These are phyloP conservation scores for Cladophialophora immunda DNA, from an alignment of 2,329 filamentous ascomycete genomes.

Conservation along the genomic window DNA sequence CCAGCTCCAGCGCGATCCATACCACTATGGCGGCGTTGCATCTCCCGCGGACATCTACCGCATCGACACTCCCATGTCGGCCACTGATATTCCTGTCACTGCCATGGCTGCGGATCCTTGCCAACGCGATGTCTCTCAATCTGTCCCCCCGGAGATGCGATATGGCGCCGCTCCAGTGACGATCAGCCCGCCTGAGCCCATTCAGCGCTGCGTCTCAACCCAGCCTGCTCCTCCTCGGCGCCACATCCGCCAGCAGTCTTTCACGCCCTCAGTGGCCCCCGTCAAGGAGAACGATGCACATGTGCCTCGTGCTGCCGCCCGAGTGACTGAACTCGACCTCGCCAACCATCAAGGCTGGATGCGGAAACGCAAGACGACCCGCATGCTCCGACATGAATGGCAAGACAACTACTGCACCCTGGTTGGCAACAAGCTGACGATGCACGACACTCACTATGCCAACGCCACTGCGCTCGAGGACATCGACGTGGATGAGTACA, in stretches of 20 bases:
- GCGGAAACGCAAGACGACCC: conserved; percentile 91
- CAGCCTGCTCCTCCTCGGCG: conserved; percentile 36
- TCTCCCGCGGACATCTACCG: conserved; percentile 73
- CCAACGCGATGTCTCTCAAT: conserved; percentile 82
- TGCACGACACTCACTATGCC: conserved; percentile 45
- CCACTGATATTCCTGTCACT: conserved; percentile 87
- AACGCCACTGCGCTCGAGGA: conserved; percentile 44
- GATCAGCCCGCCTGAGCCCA: conserved; percentile 51
- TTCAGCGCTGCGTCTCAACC: conserved; percentile 56
- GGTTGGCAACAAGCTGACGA: conserved; percentile 71
- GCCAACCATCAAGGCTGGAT: conserved; percentile 81
- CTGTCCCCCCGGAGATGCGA: conserved; percentile 92
- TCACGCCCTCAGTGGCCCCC: conserved; percentile 39
- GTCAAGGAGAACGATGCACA: conserved; percentile 35
- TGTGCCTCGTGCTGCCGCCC: conserved; percentile 9
- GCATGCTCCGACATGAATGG: conserved; percentile 92
- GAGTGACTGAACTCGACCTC: conserved; percentile 36
- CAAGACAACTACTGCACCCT: conserved; percentile 90
- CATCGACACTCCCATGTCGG: conserved; percentile 86
- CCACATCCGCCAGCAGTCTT: conserved; percentile 35
- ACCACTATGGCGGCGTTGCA: conserved; percentile 42
- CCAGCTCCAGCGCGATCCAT: conserved; percentile 60
- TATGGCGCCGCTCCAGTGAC: conserved; percentile 63
- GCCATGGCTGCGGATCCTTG: conserved; percentile 75
- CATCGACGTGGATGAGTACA: conserved; percentile 52